These are phyloP conservation scores for Pestalotiopsis sp. DNA, from an alignment of 2,329 filamentous ascomycete species.

Conservation along the genomic window DNA sequence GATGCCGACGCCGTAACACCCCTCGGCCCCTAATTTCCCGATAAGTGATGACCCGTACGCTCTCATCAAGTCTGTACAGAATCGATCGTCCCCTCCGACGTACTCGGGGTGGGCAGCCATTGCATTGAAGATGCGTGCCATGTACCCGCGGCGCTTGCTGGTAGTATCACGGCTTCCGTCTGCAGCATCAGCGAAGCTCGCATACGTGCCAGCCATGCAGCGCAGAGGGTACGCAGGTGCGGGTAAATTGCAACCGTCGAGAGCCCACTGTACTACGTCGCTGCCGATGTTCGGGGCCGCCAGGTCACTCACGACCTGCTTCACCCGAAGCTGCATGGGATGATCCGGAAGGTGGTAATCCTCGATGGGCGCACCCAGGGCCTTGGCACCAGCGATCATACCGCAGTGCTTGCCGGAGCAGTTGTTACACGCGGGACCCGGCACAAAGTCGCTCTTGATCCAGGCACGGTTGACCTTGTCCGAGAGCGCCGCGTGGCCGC, in stretches of 20 bases:
- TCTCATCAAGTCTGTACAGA: slow-evolving; percentile 49
- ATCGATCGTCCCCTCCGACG: slow-evolving; percentile 47
- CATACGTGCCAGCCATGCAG: slow-evolving; percentile 38
- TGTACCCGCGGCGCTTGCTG: slow-evolving; percentile 20
- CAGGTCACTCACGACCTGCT: slow-evolving; percentile 37
- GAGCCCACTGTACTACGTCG: slow-evolving; percentile 40
- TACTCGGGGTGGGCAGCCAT: slow-evolving; percentile 46
- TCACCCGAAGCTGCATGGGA: slow-evolving; percentile 43
- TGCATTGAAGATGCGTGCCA: slow-evolving; percentile 41
- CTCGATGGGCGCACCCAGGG: slow-evolving; percentile 32
- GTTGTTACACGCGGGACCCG: slow-evolving; percentile 44
- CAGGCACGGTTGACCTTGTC: slow-evolving; percentile 39
- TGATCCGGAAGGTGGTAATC: slow-evolving; percentile 39
- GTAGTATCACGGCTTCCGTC: slow-evolving; percentile 14
- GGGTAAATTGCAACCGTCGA: slow-evolving; percentile 51
- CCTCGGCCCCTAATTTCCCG: slow-evolving; percentile 53
- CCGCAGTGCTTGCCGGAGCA: slow-evolving; percentile 53
- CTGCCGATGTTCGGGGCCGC: slow-evolving; percentile 24
- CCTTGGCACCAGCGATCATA: slow-evolving; percentile 46
- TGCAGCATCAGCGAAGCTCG: slow-evolving; percentile 38
- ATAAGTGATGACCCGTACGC: slow-evolving; percentile 39
- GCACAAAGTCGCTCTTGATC: slow-evolving; percentile 39
- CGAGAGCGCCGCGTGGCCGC: slow-evolving; percentile 41
- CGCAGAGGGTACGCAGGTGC: slow-evolving; percentile 44
- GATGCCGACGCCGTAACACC: slow-evolving; percentile 48